These are phyloP conservation scores for Acanthamoeba triangularis DNA, from an alignment of 208 protist species.

Conservation along the genomic window DNA sequence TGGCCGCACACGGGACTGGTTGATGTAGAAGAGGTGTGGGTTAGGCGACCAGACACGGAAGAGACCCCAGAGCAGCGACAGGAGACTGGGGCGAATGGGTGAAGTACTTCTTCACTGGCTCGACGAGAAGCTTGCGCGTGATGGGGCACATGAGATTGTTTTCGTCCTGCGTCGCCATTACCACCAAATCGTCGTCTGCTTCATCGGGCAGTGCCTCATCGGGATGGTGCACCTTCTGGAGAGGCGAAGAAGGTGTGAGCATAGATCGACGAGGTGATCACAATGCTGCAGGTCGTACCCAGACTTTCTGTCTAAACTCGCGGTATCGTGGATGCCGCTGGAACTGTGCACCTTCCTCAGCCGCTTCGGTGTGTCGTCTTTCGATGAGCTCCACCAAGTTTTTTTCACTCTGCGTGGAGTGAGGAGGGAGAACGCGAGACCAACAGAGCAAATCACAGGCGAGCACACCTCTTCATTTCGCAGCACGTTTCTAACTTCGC, in stretches of 20 bases:
- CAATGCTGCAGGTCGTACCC: not conserved
- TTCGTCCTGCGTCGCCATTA: conserved; percentile 24
- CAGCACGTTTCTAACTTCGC: not conserved
- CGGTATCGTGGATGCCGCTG: not conserved
- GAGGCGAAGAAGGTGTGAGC: not conserved
- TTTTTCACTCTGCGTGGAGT: not conserved
- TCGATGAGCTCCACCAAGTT: not conserved
- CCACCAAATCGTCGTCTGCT: conserved; percentile 20
- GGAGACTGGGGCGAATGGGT: not conserved
- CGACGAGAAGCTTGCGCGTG: not conserved
- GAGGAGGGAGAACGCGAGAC: not conserved
- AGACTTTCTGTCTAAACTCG: conserved; percentile 24
- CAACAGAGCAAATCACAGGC: not conserved
- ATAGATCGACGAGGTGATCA: not conserved
- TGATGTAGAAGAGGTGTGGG: not conserved
- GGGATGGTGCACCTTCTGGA: conserved; percentile 20
- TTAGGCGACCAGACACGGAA: not conserved
- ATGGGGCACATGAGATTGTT: conserved; percentile 2
- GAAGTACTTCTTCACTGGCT: not conserved
- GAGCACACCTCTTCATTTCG: not conserved
- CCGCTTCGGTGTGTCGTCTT: not conserved
- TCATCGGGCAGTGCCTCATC: conserved; percentile 25
- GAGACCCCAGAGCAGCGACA: not conserved
- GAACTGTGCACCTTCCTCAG: not conserved
- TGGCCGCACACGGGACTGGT: not conserved